A percentile compares a stretch with the other conserved stretches of the same genome.
Conservation (phyloP, 2,329 filamentous ascomycete genomes). For the Arachnopeziza araneosa region DNA sequence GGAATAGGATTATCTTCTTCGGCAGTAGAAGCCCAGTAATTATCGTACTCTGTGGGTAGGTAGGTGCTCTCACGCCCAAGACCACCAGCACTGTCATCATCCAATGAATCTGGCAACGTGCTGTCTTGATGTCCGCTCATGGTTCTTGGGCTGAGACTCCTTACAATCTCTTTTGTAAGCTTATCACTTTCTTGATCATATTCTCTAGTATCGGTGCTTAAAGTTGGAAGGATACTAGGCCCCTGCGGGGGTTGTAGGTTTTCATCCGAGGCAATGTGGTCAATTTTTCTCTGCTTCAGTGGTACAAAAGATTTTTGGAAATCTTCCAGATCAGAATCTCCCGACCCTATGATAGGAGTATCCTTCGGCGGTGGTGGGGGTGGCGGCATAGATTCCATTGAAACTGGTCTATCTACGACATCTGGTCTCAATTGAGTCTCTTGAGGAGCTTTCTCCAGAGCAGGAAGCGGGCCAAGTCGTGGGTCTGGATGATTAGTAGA, state of each 20-base stretch:
- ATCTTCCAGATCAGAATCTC: slow-evolving; percentile 9
- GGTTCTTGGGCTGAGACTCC: slow-evolving; percentile 53
- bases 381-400: slow-evolving; percentile 34
- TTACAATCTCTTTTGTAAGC: slow-evolving; percentile 69
- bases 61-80: slow-evolving; percentile 53
- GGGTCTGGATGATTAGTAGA: slow-evolving; percentile 21
- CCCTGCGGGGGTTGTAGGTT: slow-evolving; percentile 3
- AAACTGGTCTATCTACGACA: slow-evolving; percentile 26
- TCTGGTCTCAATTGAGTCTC: slow-evolving; percentile 23
- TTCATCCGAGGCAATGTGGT: slow-evolving; percentile 6
- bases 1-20: slow-evolving; percentile 27
- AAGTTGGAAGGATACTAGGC: slow-evolving; percentile 15
- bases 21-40: slow-evolving; percentile 54
- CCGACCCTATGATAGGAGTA: slow-evolving; percentile 15
- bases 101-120: slow-evolving; percentile 2
- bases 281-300: slow-evolving; percentile 5
- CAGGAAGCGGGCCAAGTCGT: slow-evolving; percentile 13
- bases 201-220: slow-evolving; percentile 18
- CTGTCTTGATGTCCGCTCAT: slow-evolving; percentile 8
- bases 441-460: slow-evolving; percentile 14
- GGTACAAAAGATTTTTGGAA: slow-evolving; percentile 13
- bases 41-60: slow-evolving; percentile 60
- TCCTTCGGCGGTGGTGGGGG: slow-evolving; percentile 42
- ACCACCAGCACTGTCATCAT: slow-evolving; percentile 13
- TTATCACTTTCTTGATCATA: slow-evolving; percentile 60